Evolutionary conservation across 2,329 filamentous ascomycete species (phyloP).

Genomic region (Didymosphaeria variabile): DNA sequence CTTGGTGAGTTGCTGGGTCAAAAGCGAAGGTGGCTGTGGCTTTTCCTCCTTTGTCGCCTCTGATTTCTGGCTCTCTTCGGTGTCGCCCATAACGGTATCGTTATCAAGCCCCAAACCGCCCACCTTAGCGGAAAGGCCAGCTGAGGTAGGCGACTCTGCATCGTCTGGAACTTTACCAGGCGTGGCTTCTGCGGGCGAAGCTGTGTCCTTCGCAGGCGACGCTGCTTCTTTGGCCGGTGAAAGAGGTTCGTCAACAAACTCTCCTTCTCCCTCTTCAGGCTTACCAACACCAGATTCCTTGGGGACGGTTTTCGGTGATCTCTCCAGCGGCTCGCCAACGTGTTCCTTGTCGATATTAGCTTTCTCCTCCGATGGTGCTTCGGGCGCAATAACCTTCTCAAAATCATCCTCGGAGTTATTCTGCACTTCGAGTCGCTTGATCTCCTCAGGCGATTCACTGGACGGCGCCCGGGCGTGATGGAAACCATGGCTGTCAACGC

Average conservation of each 20-base stretch:
- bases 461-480: conserved; percentile 59
- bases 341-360: conserved; percentile 60
- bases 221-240: conserved; percentile 60
- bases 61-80: conserved; percentile 26
- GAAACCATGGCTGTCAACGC: conserved; percentile 62
- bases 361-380: conserved; percentile 74
- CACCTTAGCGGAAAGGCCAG: conserved; percentile 64
- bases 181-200: conserved; percentile 29
- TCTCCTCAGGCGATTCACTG: conserved; percentile 68
- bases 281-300: conserved; percentile 35
- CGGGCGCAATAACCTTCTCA: conserved; percentile 79
- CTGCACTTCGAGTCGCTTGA: conserved; percentile 77
- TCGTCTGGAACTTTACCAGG: conserved; percentile 38
- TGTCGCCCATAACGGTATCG: conserved; percentile 60
- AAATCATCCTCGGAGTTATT: conserved; percentile 92
- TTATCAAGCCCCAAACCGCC: conserved; percentile 68
- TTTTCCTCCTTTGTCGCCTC: conserved; percentile 31
- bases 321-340: conserved; percentile 48
- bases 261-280: conserved; percentile 61
- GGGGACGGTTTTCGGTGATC: conserved; percentile 56
- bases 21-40: conserved; percentile 45
- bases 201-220: conserved; percentile 34
- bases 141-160: conserved; percentile 59
- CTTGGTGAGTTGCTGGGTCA: conserved; percentile 54
- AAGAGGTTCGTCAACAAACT: conserved; percentile 81